phyloP scores from a whole-genome alignment of 2,329 filamentous ascomycete genomes.

The Leptographium flavum region DNA sequence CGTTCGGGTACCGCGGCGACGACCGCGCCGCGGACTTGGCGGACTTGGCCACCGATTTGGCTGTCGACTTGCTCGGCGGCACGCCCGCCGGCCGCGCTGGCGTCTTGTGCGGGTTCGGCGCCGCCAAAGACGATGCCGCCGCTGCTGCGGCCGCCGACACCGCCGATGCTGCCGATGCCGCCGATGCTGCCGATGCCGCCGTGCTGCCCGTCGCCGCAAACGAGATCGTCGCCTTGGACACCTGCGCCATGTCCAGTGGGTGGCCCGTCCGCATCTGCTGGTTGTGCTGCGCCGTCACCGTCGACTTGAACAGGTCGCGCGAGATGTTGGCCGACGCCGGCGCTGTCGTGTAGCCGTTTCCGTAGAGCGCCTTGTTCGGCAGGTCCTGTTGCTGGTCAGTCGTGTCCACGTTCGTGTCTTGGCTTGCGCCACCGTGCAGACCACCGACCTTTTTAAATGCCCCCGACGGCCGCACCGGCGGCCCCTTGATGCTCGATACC shows the following conservation, averaged over 20 bases:
- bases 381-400: slow-evolving; percentile 32
- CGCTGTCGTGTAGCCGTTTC: slow-evolving; percentile 46
- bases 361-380: slow-evolving; percentile 44
- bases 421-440: slow-evolving; percentile 6
- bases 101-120: slow-evolving; percentile 43
- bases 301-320: slow-evolving; percentile 49
- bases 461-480: slow-evolving; percentile 70
- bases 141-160: background rate
- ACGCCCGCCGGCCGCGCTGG: slow-evolving; percentile 41
- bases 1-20: slow-evolving; percentile 76
- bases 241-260: slow-evolving; percentile 72
- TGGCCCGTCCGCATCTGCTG: slow-evolving; percentile 49
- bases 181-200: slow-evolving; percentile 1
- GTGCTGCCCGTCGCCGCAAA: slow-evolving; percentile 51
- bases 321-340: slow-evolving; percentile 39
- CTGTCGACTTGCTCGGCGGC: slow-evolving; percentile 32
- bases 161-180: slow-evolving; percentile 3
- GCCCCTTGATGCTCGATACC: slow-evolving; percentile 53
- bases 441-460: slow-evolving; percentile 58
- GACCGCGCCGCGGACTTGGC: slow-evolving; percentile 47
- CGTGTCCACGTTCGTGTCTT: background rate
- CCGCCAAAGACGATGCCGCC: background rate
- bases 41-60: slow-evolving; percentile 42
- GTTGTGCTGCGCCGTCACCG: slow-evolving; percentile 52
- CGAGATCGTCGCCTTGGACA: slow-evolving; percentile 77